Percentiles rank a stretch among this genome's conserved stretches.
phyloP scores from a whole-genome alignment of 805 yeast species.

The Saturnispora dispora region DNA sequence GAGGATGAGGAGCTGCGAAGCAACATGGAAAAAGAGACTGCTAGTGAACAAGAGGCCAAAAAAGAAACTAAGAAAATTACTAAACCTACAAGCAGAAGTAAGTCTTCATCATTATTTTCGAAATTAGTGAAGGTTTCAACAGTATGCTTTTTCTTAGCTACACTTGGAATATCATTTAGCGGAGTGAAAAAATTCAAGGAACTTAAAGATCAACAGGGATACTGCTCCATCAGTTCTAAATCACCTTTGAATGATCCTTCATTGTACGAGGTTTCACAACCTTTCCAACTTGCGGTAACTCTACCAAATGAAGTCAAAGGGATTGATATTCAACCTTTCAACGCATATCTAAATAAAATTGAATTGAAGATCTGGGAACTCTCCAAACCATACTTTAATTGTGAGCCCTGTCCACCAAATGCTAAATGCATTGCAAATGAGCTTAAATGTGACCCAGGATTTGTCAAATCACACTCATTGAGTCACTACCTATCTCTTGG shows the following conservation, averaged over 20 bases:
- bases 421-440: constrained; percentile 60
- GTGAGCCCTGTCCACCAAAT: constrained; percentile 74
- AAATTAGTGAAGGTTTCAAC: constrained; percentile 1
- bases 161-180: neutral
- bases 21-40: constrained; percentile 1
- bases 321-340: constrained; percentile 2
- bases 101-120: neutral
- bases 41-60: constrained; percentile 10
- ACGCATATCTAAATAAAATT: constrained; percentile 25
- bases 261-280: neutral
- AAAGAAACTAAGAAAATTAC: neutral
- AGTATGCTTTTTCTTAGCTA: neutral
- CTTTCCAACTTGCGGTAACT: neutral
- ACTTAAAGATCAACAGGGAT: constrained; percentile 56
- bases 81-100: neutral
- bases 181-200: constrained; percentile 50
- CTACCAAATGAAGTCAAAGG: neutral
- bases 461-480: constrained; percentile 43
- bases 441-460: constrained; percentile 66
- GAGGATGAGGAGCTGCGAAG: neutral
- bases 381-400: constrained; percentile 22
- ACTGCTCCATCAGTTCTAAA: constrained; percentile 43
- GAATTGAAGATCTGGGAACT: constrained; percentile 45
- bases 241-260: neutral
- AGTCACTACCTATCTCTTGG: constrained; percentile 40